Evolutionary conservation across 495 filamentous ascomycete species (phyloP).

Genomic region (Extremus antarcticus): DNA sequence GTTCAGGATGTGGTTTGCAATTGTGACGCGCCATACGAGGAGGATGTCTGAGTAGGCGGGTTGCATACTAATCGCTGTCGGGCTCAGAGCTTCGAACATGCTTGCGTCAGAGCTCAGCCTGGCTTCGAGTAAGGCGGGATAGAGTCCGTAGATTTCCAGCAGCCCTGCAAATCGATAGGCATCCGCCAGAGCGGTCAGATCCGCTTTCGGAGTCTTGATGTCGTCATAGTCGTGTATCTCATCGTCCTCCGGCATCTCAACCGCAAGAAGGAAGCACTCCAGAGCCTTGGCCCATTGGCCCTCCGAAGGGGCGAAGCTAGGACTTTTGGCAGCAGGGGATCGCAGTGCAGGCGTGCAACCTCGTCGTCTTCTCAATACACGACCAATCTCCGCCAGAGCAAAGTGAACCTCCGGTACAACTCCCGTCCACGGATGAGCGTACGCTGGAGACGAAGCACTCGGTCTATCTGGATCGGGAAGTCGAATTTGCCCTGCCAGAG

Average conservation of each 20-base stretch:
- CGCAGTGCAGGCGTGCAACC: neutral
- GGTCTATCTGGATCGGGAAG: neutral
- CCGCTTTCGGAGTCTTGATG: neutral
- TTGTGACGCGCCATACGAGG: neutral
- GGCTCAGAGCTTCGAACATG: neutral
- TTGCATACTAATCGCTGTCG: neutral
- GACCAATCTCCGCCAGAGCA: constrained; percentile 2
- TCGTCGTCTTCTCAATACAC: constrained; percentile 1
- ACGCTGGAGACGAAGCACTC: neutral
- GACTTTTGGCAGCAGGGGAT: neutral
- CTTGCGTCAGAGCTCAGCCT: neutral
- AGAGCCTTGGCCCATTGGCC: constrained; percentile 1
- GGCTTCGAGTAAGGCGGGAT: neutral
- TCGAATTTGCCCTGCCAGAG: neutral
- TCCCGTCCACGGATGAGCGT: constrained; percentile 1
- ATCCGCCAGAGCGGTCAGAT: neutral
- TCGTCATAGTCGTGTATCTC: neutral
- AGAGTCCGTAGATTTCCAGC: constrained; percentile 3
- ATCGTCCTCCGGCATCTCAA: neutral
- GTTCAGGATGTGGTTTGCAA: neutral
- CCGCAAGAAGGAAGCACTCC: neutral
- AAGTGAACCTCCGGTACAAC: neutral
- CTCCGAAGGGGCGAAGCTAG: neutral
- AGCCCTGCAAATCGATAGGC: neutral
- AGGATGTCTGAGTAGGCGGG: neutral